Base-by-base conservation (phyloP, 192 early-diverging fungal genomes). In the Coemansia sp. region DNA sequence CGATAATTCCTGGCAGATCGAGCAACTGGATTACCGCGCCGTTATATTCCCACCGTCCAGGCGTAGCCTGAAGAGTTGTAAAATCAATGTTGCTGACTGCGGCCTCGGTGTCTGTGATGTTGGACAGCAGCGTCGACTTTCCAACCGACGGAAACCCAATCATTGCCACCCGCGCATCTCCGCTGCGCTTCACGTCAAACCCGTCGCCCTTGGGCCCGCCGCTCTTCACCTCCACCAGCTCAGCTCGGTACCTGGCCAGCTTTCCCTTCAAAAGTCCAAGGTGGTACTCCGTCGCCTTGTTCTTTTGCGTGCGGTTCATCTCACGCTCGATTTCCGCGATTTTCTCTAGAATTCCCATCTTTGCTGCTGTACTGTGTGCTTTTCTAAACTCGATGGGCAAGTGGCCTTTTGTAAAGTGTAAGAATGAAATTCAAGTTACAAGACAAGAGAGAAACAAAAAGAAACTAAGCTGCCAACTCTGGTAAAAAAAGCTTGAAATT, bases 111-210 rank as follows among this genome's bases (percentile, higher is more conserved):
- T 93, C 89, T 8, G 97, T 99, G 23, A 94, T 73, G 61, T 92
- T 96, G 68, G 86, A 89, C 13, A 98, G 82, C 57, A 98, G 80
- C 3, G 97, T 99, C n/a, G 94, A 96, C 72, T 99, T 98, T 56
- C 97, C 97, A 13, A 98, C 97, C 7, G 95, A 96, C n/a, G 97
- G 97, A 62, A 98, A 99, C 44, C 96, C 94, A 61, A 98, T 92
- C 57, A 98, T 83, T 2, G 90, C 93, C 54, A 98, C 94, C 45
- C 96, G 86, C 15, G 95, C 97, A 72, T 98, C 97, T 2, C 97
- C 97, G 23, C 88, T 89, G 75, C 95, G 91, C 84, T 96, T 95
- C 17, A 99, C 97, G 82, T 99, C 97, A 65, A 99, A 99, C 20
- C 97, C 97, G 61, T 92, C 92, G 54, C 91, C 89, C 67, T 82